Evolutionary conservation across 108 stramenopile genomes (phyloP).

Genomic region (Pseudonitzschia multiseries): DNA sequence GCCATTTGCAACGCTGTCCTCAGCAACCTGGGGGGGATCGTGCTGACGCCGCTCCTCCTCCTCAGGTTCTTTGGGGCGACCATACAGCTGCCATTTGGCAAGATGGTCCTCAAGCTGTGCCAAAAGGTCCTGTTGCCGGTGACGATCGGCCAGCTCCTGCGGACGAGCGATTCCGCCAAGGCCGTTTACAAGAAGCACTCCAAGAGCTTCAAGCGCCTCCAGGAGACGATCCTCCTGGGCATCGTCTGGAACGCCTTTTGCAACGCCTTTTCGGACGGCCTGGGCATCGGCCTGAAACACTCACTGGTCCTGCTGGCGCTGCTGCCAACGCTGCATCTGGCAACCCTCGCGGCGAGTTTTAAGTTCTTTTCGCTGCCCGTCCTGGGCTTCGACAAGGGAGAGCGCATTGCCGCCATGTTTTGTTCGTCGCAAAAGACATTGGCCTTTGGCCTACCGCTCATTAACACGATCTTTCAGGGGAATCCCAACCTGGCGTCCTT

Average conservation of each 20-base stretch:
- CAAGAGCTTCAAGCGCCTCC: slow-evolving; percentile 73
- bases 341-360: slow-evolving; percentile 49
- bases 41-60: slow-evolving; percentile 87
- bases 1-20: slow-evolving; percentile 90
- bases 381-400: slow-evolving; percentile 42
- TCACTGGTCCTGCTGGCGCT: slow-evolving; percentile 54
- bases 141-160: slow-evolving; percentile 73
- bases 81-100: slow-evolving; percentile 75
- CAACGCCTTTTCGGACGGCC: slow-evolving; percentile 77
- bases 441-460: slow-evolving; percentile 88
- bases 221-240: slow-evolving; percentile 81
- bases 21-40: slow-evolving; percentile 83
- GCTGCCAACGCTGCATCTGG: slow-evolving; percentile 68
- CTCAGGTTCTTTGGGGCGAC: slow-evolving; percentile 71
- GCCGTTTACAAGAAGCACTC: slow-evolving; percentile 54
- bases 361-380: slow-evolving; percentile 50
- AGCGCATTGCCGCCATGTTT: slow-evolving; percentile 80
- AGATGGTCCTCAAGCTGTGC: slow-evolving; percentile 73
- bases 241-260: slow-evolving; percentile 94
- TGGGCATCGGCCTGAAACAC: slow-evolving; percentile 64
- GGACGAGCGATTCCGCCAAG: slow-evolving; percentile 52
- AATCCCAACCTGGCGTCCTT: slow-evolving; percentile 77
- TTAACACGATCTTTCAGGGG: slow-evolving; percentile 89
- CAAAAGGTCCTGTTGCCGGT: slow-evolving; percentile 84
- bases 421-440: slow-evolving; percentile 88